Evolutionary conservation across 2,329 filamentous ascomycete species (phyloP).

Genomic region (Colletotrichum limetticola): DNA sequence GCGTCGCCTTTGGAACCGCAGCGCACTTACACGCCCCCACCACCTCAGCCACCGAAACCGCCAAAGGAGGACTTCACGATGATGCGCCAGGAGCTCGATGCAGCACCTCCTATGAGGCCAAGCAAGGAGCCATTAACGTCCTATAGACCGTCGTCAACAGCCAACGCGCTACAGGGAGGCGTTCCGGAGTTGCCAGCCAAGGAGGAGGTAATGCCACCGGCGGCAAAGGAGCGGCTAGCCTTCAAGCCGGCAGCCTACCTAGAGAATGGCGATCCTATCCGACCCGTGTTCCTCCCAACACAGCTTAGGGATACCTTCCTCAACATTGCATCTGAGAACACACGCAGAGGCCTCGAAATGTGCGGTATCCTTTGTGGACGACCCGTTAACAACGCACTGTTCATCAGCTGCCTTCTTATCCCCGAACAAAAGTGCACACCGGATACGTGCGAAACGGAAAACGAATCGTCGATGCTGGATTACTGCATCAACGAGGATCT

Average conservation of each 20-base stretch:
- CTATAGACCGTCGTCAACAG: conserved; percentile 16
- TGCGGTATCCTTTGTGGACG: conserved; percentile 95
- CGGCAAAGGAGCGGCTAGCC: conserved; percentile 72
- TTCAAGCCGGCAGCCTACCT: conserved; percentile 89
- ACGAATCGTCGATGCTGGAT: conserved; percentile 86
- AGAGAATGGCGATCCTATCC: conserved; percentile 87
- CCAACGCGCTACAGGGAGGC: conserved; percentile 29
- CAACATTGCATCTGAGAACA: conserved; percentile 79
- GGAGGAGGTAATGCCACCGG: conserved; percentile 38
- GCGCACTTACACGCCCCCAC: conserved; percentile 27
- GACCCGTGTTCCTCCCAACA: conserved; percentile 87
- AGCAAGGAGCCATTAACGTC: conserved; percentile 25
- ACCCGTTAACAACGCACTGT: conserved; percentile 90
- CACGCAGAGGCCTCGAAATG: conserved; percentile 85
- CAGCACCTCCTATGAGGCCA: conserved; percentile 23
- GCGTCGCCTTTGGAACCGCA: conserved; percentile 36
- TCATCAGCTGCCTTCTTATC: conserved; percentile 88
- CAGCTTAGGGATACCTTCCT: conserved; percentile 81
- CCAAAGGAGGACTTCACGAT: conserved; percentile 41
- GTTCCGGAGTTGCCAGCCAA: conserved; percentile 50
- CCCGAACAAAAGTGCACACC: conserved; percentile 90
- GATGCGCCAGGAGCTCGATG: conserved; percentile 25
- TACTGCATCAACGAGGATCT: conserved; percentile 88
- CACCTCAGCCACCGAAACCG: conserved; percentile 47
- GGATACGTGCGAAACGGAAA: conserved; percentile 94